Base-by-base conservation (phyloP, 768 basidiomycete genomes). In the Tulasnella sp. region DNA sequence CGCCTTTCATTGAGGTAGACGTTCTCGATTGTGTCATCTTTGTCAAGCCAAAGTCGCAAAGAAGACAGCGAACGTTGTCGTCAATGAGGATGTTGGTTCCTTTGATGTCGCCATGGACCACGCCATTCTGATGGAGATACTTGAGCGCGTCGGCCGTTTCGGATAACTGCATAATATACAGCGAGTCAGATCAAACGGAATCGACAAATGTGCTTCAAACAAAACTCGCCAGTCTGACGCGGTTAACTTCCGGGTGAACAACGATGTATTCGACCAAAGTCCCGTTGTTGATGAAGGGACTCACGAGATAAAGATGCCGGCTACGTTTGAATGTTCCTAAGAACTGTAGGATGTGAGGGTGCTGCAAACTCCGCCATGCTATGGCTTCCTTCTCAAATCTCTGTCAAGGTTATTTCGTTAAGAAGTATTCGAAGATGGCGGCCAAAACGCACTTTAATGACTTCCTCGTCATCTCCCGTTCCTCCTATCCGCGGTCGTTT, bases 51-150 rank as follows among this genome's bases (percentile, higher is more conserved):
- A 75, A 75, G 42, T 75, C 75, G 20, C 75, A 40, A 31, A 75
- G 42, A 44, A 75, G 37, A 12, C 42, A 48, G 31, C 6, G 75
- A 8, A 75, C 48, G 31, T 77, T 18, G 54, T 31, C 44, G 28
- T 64, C 48, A 7, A 77, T n/a, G 28, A 77, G 58, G 8, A 77
- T 54, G 54, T 77, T 77, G 31, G 8, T 24, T 8, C 44, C 46
- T n/a, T 77, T 77, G 24, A 77, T 54, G 40, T 77, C 76, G 18
- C 76, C 48, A 37, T 77, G 76, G 5, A 77, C 48, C 37, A 77
- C 37, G 24, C 50, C 58, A 40, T 42, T 77, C 18, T 5, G 14
- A 20, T 77, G 76, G 31, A 77, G 31, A 54, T 77, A 54, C 1
- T 16, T 54, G 0, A 77, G 76, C 18, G 46, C 76, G 16, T 42